Evolutionary conservation across 257 asterid genomes (phyloP).

Genomic region (Schizonepeta tenuifolia): DNA sequence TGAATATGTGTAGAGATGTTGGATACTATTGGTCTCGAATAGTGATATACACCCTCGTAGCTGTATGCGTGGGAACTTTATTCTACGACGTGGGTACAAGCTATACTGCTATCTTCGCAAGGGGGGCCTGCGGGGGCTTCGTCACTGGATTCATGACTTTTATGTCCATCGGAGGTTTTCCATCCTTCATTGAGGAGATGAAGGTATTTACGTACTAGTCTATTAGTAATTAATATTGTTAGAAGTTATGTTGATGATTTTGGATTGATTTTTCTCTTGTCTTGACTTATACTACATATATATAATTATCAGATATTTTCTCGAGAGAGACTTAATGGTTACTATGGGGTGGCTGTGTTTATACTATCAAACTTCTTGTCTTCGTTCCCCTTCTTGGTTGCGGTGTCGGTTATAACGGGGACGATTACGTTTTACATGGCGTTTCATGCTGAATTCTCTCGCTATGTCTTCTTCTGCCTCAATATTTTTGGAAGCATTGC

Average conservation of each 20-base stretch:
- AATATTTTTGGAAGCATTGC: constrained; percentile 86
- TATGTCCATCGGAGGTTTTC: constrained; percentile 99
- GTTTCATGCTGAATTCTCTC: constrained; percentile 60
- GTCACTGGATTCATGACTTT: constrained; percentile 94
- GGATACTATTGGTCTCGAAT: constrained; percentile 96
- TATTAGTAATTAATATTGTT: no score
- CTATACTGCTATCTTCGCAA: constrained; percentile 80
- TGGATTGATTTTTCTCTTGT: background rate
- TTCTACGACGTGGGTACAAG: constrained; percentile 89
- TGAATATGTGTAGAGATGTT: constrained; percentile 79
- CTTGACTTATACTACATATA: no score
- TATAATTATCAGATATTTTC: constrained; percentile 56
- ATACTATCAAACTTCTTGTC: constrained; percentile 83
- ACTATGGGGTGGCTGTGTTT: constrained; percentile 85
- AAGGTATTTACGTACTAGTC: constrained; percentile 63
- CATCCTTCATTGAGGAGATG: constrained; percentile 97
- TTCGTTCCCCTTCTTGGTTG: constrained; percentile 85
- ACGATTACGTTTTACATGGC: constrained; percentile 84
- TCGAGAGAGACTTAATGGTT: constrained; percentile 81
- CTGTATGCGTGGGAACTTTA: constrained; percentile 82
- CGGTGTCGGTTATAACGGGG: constrained; percentile 63
- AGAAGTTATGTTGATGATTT: no score
- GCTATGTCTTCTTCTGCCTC: constrained; percentile 70
- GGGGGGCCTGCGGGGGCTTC: constrained; percentile 98
- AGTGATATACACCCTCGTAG: constrained; percentile 68